Conservation (phyloP, 257 asterid species). For the Osmanthus fragrans region DNA sequence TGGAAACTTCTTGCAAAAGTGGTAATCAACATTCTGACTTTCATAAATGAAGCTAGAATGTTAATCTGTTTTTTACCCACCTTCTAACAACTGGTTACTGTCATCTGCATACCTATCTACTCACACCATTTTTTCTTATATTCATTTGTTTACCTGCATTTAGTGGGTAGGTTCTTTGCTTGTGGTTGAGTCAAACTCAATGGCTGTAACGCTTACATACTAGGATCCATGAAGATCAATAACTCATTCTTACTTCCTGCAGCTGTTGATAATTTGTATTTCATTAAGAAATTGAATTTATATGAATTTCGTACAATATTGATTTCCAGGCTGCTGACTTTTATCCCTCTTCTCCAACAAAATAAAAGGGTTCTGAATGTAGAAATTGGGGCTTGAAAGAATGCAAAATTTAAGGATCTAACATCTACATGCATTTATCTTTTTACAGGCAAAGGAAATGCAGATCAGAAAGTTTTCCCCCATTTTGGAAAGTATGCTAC, state of each 20-base stretch:
- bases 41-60: neutral
- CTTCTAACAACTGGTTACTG: neutral
- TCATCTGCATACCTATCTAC: neutral
- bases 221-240: neutral
- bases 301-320: neutral
- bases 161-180: neutral
- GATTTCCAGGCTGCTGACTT: neutral
- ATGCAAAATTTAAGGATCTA: neutral
- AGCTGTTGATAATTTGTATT: neutral
- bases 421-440: constrained; percentile 3
- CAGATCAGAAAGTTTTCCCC: constrained; percentile 72
- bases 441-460: constrained; percentile 45
- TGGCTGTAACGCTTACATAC: neutral
- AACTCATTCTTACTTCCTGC: neutral
- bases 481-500: constrained; percentile 52
- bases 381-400: constrained; percentile 4
- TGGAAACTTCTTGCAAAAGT: neutral
- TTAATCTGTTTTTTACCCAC: neutral
- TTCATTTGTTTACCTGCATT: neutral
- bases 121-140: neutral
- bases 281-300: neutral
- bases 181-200: neutral
- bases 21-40: neutral
- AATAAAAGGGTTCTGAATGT: constrained; percentile 7
- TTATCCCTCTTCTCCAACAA: neutral